A percentile compares a stretch with the other conserved stretches of the same genome.
These are phyloP conservation scores for Saccharomycopsis capsularis DNA, from an alignment of 805 yeast species.

Conservation along the genomic window DNA sequence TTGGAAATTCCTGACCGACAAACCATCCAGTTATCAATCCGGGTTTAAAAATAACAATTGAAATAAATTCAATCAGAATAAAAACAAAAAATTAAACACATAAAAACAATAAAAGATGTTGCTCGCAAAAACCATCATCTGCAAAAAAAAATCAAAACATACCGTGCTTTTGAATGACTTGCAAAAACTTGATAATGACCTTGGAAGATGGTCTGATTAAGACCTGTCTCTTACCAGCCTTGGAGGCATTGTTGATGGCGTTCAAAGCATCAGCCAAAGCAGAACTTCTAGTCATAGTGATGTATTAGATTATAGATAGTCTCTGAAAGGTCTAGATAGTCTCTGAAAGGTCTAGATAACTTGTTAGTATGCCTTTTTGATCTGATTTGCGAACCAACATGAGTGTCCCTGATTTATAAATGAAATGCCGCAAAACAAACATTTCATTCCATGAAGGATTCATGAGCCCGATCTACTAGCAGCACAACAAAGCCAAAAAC, in stretches of 20 bases:
- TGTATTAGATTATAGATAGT: not conserved
- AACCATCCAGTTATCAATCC: constrained; percentile 22
- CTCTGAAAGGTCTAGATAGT: not conserved
- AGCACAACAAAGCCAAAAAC: not conserved
- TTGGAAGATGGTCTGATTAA: constrained; percentile 96
- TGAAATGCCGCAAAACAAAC: not conserved
- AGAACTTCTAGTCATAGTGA: constrained; percentile 90
- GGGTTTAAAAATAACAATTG: constrained; percentile 5
- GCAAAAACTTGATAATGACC: constrained; percentile 93
- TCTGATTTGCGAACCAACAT: constrained; percentile 17
- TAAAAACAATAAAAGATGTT: no score
- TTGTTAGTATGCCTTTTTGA: constrained; percentile 1
- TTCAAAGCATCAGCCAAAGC: constrained; percentile 97
- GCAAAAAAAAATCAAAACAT: constrained; percentile 3
- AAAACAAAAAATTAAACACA: not conserved
- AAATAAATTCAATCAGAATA: not conserved
- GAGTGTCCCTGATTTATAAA: constrained; percentile 17
- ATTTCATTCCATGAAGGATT: constrained; percentile 6
- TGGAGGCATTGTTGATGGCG: constrained; percentile 98
- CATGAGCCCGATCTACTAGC: constrained; percentile 18
- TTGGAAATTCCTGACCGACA: constrained; percentile 19
- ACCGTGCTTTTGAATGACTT: constrained; percentile 93
- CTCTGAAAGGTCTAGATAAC: not conserved
- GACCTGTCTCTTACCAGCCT: constrained; percentile 98
- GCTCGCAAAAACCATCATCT: not conserved